Conservation (phyloP, 257 asterid genomes). For the Solanum gandarillasii region DNA sequence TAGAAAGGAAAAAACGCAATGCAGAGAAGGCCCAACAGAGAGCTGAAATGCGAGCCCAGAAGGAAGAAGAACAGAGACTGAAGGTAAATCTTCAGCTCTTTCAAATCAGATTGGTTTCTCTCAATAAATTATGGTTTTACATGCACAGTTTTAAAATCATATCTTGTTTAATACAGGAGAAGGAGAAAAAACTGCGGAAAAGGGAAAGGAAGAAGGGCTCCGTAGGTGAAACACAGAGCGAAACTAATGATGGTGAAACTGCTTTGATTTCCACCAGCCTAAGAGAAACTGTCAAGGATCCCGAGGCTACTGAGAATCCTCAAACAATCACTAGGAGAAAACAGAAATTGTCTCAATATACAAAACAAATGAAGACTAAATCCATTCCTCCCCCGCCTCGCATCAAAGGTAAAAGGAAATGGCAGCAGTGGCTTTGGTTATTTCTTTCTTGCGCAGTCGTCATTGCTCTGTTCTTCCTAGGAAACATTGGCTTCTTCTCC, state of each 20-base stretch:
- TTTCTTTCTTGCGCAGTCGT: slow-evolving; percentile 30
- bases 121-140: not conserved
- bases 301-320: slow-evolving; percentile 29
- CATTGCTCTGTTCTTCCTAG: slow-evolving; percentile 53
- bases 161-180: slow-evolving; percentile 42
- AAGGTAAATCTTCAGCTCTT: slow-evolving; percentile 35
- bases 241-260: slow-evolving; percentile 24
- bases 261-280: slow-evolving; percentile 29
- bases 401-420: slow-evolving; percentile 50
- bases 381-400: slow-evolving; percentile 81
- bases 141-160: not conserved
- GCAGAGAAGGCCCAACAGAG: slow-evolving; percentile 67
- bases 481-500: slow-evolving; percentile 62
- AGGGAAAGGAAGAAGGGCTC: slow-evolving; percentile 68
- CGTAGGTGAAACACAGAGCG: slow-evolving; percentile 25
- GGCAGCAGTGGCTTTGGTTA: slow-evolving; percentile 88
- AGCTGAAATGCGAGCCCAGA: slow-evolving; percentile 68
- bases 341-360: slow-evolving; percentile 23
- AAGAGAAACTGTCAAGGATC: slow-evolving; percentile 29
- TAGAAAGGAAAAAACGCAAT: slow-evolving; percentile 77
- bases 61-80: slow-evolving; percentile 83
- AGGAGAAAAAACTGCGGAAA: slow-evolving; percentile 82
- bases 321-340: slow-evolving; percentile 22
- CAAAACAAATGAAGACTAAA: slow-evolving; percentile 53
- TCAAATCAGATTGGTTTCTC: not conserved